Percentiles rank a stretch among this genome's conserved stretches.
Conservation (phyloP, 2,329 filamentous ascomycete species). For the Pseudovirgaria hyperparasitica region DNA sequence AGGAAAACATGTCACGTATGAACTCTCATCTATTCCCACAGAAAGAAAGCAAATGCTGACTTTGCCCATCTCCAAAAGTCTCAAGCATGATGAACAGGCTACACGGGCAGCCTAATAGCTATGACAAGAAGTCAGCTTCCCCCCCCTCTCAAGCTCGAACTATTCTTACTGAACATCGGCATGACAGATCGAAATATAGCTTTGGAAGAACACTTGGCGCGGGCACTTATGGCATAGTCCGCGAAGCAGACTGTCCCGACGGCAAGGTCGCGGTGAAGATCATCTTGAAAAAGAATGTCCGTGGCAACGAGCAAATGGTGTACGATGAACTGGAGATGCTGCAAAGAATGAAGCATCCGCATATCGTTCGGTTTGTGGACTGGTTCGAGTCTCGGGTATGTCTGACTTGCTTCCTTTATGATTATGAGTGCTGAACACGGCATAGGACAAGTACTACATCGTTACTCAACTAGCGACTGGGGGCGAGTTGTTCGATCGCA, state of each 20-base stretch:
- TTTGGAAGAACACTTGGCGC: conserved; percentile 92
- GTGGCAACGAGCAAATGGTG: conserved; percentile 96
- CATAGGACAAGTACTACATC: conserved; percentile 97
- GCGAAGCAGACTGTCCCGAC: conserved; percentile 74
- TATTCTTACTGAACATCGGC: conserved; percentile 18
- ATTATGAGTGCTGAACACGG: conserved; percentile 6
- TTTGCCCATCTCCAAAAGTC: conserved; percentile 41
- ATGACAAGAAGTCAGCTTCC: conserved; percentile 79
- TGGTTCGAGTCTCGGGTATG: conserved; percentile 96
- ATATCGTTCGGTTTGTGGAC: conserved; percentile 95
- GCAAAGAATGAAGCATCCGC: conserved; percentile 77
- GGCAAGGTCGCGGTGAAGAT: conserved; percentile 96
- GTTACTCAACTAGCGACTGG: conserved; percentile 93
- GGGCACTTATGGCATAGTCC: conserved; percentile 95
- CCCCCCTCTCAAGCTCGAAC: conserved; percentile 8
- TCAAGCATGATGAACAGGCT: conserved; percentile 88
- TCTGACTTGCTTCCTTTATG: conserved; percentile 1
- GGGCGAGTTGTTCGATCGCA: conserved; percentile 93
- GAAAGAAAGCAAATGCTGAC: conserved; percentile 6
- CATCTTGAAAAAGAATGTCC: conserved; percentile 98
- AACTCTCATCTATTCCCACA: too few relatives aligned
- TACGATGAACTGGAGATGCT: conserved; percentile 94
- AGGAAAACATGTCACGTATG: too few relatives aligned
- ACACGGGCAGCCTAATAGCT: conserved; percentile 91
- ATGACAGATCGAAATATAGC: conserved; percentile 63